Evolutionary conservation across 2,329 filamentous ascomycete species (phyloP).

Genomic region (Aureobasidium uvarum): DNA sequence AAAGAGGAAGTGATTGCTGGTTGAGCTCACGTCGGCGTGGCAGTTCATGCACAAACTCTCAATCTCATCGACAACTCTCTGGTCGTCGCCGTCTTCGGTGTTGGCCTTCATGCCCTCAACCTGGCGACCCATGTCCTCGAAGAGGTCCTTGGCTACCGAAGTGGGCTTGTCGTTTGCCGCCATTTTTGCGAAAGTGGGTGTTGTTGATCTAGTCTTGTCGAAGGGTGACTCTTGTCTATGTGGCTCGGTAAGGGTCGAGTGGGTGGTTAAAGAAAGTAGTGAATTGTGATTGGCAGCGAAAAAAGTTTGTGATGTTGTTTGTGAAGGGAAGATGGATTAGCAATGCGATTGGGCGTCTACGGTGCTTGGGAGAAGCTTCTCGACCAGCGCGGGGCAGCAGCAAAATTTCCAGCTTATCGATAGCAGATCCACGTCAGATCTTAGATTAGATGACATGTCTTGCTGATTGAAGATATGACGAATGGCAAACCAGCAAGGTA

Average conservation of each 20-base stretch:
- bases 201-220: not conserved
- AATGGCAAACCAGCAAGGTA: not conserved
- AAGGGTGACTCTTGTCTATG: conserved; percentile 3
- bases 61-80: conserved; percentile 54
- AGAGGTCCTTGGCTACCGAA: conserved; percentile 48
- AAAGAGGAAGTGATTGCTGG: not conserved
- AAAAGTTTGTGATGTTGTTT: not conserved
- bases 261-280: not conserved
- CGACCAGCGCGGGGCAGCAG: conserved; percentile 13
- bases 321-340: conserved; percentile 5
- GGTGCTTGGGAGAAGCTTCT: not conserved
- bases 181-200: conserved; percentile 20
- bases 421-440: not conserved
- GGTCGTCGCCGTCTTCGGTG: conserved; percentile 42
- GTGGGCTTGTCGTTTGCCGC: conserved; percentile 27
- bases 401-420: conserved; percentile 21
- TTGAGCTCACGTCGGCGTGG: conserved; percentile 46
- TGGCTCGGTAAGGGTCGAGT: not conserved
- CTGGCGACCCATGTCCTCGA: conserved; percentile 53
- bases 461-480: not conserved
- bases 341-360: conserved; percentile 12
- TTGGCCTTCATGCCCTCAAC: conserved; percentile 43
- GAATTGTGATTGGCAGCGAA: not conserved
- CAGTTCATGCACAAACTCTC: conserved; percentile 57
- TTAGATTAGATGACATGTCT: not conserved